Evolutionary conservation across 2,329 filamentous ascomycete species (phyloP), one percentile per base, ranked within the genome.

Genomic region (Sarocladium strictum): DNA sequence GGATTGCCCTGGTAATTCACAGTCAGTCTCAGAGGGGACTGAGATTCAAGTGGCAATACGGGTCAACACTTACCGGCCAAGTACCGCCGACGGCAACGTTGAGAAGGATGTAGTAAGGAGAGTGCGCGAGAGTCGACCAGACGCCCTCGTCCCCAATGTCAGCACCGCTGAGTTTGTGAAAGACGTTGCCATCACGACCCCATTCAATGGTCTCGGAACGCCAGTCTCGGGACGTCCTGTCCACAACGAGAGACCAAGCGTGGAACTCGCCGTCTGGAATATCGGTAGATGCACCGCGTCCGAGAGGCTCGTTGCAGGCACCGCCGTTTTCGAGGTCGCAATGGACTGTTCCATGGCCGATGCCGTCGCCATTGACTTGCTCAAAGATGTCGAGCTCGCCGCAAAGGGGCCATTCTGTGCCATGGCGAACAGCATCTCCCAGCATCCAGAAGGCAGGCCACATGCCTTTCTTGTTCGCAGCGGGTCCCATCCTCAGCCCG

Each of bases 401-500:
- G 59, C 75, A 77, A 7, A 64, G 65, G 0, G 77, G 77, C 77
- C 77, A 80, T 19, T 59, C 57, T 2, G 70, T 73, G 12, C 76
- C 76, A 57, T 68, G 63, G 6, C 76, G 72, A 52, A 78, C 66
- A 15, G 74, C 67, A 56, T 76, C 68, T 11, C 77, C 77, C 1
- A 79, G 70, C 53, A 77, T 65, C 77, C 77, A 80, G 61, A 79
- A 80, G 3, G 77, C 77, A 2, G 77, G 76, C 77, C 77, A 80
- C 58, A 79, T 68, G 12, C 77, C 77, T 59, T 75, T 69, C 65
- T 77, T 77, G 50, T 69, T 67, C 27, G 58, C 58, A 15, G 62
- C 55, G 11, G 64, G 53, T 29, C 77, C 77, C 57, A 76, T 75
- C 7, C 76, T 72, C 53, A 80, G 66, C 40, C 64, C 64, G 10